Conservation (phyloP, 495 filamentous ascomycete genomes). For the Aspergillus diversus region DNA sequence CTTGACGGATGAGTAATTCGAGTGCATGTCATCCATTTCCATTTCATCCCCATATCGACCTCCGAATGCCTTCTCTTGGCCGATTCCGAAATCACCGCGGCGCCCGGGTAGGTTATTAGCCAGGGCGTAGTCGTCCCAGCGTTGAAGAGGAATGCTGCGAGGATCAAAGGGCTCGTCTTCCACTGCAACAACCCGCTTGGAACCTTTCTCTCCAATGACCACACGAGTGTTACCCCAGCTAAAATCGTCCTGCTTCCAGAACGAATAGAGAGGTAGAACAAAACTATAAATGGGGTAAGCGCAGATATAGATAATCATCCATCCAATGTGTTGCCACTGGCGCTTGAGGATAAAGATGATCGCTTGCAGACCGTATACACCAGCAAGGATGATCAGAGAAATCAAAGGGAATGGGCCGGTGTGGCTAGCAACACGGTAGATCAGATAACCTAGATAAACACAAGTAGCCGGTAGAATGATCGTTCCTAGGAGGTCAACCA, state of each 20-base stretch:
- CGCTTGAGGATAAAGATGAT: conserved; percentile 94
- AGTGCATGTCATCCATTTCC: conserved; percentile 98
- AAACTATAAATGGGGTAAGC: conserved; percentile 95
- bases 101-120: conserved; percentile 88
- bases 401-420: conserved; percentile 81
- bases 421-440: conserved; percentile 74
- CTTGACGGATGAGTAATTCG: conserved; percentile 91
- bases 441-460: conserved; percentile 85
- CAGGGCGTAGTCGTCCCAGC: conserved; percentile 98
- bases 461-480: conserved; percentile 91
- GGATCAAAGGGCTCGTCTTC: conserved; percentile 91
- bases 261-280: conserved; percentile 90
- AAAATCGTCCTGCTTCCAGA: conserved; percentile 99
- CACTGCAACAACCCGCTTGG: conserved; percentile 83
- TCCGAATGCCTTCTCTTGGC: conserved; percentile 65
- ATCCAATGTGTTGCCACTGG: conserved; percentile 96
- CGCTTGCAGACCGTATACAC: conserved; percentile 92
- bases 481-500: conserved; percentile 93
- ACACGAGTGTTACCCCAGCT: conserved; percentile 97
- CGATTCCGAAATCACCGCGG: conserved; percentile 61
- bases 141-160: conserved; percentile 87
- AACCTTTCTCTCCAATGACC: conserved; percentile 90
- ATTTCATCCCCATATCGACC: conserved; percentile 63
- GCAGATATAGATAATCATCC: conserved; percentile 98
- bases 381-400: conserved; percentile 85